These are phyloP conservation scores for Zygosaccharomyces rouxii DNA, from an alignment of 805 yeast genomes.

Conservation along the genomic window DNA sequence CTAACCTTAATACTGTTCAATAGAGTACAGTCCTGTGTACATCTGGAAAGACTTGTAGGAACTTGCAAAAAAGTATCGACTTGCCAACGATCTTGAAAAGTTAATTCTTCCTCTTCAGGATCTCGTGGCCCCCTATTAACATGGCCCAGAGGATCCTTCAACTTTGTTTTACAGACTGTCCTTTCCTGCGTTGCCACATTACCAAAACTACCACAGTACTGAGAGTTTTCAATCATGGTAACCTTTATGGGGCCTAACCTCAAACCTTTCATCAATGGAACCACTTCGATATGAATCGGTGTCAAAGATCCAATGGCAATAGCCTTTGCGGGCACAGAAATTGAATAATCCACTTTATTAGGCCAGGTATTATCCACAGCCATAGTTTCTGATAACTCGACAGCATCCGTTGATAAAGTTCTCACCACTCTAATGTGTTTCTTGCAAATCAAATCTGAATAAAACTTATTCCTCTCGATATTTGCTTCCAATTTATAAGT, in stretches of 20 bases:
- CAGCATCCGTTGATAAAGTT: conserved; percentile 80
- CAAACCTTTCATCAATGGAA: conserved; percentile 79
- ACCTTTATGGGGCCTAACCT: conserved; percentile 69
- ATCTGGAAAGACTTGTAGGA: conserved; percentile 68
- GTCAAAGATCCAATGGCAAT: conserved; percentile 81
- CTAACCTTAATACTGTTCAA: conserved; percentile 69
- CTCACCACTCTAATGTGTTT: conserved; percentile 78
- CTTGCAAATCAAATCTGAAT: conserved; percentile 57
- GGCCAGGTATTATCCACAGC: conserved; percentile 97
- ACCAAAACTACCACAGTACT: conserved; percentile 55
- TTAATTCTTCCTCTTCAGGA: conserved; percentile 24
- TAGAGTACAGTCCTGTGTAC: conserved; percentile 86
- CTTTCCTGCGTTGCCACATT: conserved; percentile 62
- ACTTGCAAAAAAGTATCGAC: conserved; percentile 53
- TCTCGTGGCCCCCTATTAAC: conserved; percentile 26
- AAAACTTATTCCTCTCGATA: conserved; percentile 78
- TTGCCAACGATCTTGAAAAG: conserved; percentile 66
- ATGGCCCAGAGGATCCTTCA: conserved; percentile 36
- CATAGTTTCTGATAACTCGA: conserved; percentile 85
- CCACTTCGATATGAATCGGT: conserved; percentile 63
- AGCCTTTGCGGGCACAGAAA: conserved; percentile 83
- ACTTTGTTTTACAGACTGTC: conserved; percentile 48
- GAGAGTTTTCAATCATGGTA: conserved; percentile 61
- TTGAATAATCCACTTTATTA: conserved; percentile 80
- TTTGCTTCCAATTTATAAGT: conserved; percentile 71